Conservation (phyloP, 371 early-diverging fungal genomes). For the Phascolomyces articulosus region DNA sequence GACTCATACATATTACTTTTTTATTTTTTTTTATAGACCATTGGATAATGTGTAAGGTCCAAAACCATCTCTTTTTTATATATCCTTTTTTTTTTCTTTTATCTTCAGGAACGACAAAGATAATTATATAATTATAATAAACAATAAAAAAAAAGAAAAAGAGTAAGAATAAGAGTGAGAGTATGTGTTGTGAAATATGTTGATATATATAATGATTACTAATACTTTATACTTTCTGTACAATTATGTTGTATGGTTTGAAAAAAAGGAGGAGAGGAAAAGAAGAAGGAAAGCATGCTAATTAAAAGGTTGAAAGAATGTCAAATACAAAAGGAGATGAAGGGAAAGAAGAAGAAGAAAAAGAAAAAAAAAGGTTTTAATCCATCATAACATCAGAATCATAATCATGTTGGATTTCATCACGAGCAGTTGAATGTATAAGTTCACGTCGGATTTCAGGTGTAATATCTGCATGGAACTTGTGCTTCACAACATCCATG, state of each 20-base stretch:
- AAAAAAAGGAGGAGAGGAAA: neutral
- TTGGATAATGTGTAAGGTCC: constrained; percentile 31
- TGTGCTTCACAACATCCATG: constrained; percentile 77
- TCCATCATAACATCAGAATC: constrained; percentile 28
- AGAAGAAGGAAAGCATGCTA: too few relatives aligned
- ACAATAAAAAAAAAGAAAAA: neutral
- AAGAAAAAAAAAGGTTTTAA: neutral
- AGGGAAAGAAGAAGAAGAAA: neutral
- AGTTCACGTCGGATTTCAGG: constrained; percentile 94
- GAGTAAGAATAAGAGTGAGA: neutral
- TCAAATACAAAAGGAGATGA: neutral
- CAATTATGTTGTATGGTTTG: too few relatives aligned
- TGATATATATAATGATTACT: neutral
- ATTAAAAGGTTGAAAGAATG: neutral
- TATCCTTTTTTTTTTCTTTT: neutral
- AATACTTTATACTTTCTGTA: neutral
- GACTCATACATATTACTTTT: neutral
- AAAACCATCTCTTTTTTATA: too few relatives aligned
- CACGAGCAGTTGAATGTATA: constrained; percentile 62
- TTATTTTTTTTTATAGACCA: constrained; percentile 24
- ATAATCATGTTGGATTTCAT: constrained; percentile 53
- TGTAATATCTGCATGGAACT: constrained; percentile 83
- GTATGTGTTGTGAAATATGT: too few relatives aligned
- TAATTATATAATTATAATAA: too few relatives aligned
- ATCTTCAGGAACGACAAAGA: neutral